These are phyloP conservation scores for Fusarium xyrophilum DNA, from an alignment of 2,329 filamentous ascomycete genomes.

Conservation along the genomic window DNA sequence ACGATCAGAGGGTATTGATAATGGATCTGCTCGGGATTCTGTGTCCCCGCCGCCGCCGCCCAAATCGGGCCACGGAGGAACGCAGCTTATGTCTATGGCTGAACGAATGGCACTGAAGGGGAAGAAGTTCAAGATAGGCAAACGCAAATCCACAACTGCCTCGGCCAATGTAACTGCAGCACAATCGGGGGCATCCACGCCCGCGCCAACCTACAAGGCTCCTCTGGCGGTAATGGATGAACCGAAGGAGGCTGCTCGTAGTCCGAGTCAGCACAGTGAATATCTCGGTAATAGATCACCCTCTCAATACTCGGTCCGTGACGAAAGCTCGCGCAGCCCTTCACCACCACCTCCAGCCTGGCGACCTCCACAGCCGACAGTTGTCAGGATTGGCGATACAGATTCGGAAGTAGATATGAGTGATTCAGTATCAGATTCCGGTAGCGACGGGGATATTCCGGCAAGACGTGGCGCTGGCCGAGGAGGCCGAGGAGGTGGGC, in stretches of 20 bases:
- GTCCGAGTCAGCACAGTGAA: neutral
- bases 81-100: conserved; percentile 60
- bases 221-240: neutral
- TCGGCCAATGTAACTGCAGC: conserved; percentile 6
- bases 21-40: conserved; percentile 1
- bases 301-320: conserved; percentile 3
- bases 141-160: conserved; percentile 40
- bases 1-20: conserved; percentile 24
- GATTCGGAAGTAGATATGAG: conserved; percentile 31
- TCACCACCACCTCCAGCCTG: conserved; percentile 13
- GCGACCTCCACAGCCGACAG: conserved; percentile 22
- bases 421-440: conserved; percentile 28
- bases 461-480: conserved; percentile 32
- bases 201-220: neutral
- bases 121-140: conserved; percentile 60
- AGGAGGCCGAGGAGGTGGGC: conserved; percentile 37
- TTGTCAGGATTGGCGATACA: conserved; percentile 39
- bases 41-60: conserved; percentile 1
- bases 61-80: conserved; percentile 15
- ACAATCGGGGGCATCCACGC: conserved; percentile 2
- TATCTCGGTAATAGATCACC: neutral
- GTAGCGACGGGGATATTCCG: conserved; percentile 37
- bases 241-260: neutral
- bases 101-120: conserved; percentile 63
- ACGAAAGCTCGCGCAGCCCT: conserved; percentile 23